A percentile compares a stretch with the other conserved stretches of the same genome.
These are phyloP conservation scores for Apocynum venetum DNA, from an alignment of 257 asterid genomes.

Conservation along the genomic window DNA sequence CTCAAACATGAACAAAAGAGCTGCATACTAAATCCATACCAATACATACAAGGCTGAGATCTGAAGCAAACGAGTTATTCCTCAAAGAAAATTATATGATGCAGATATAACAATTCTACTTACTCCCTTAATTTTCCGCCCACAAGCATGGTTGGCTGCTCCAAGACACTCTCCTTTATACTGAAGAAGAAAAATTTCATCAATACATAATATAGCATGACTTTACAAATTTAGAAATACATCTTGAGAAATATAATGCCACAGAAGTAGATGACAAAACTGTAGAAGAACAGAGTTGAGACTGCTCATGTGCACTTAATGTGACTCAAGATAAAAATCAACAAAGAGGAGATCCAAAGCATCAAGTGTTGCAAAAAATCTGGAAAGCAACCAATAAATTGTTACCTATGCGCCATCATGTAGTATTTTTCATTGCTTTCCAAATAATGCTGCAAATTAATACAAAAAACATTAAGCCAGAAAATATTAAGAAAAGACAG, in stretches of 20 bases:
- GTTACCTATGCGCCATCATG: conserved; percentile 97
- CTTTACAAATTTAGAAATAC: not conserved
- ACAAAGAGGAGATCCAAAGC: not conserved
- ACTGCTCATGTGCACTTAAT: not conserved
- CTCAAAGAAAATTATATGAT: conserved; percentile 1
- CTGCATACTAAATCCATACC: conserved; percentile 5
- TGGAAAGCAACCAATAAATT: conserved; percentile 14
- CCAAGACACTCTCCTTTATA: conserved; percentile 70
- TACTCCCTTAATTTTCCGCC: conserved; percentile 97
- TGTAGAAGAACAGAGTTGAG: not conserved
- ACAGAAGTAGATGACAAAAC: not conserved
- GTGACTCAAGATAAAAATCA: not conserved
- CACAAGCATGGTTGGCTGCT: conserved; percentile 71
- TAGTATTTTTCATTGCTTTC: conserved; percentile 99
- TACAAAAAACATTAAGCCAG: conserved; percentile 19
- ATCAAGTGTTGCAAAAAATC: conserved; percentile 9
- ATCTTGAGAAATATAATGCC: not conserved
- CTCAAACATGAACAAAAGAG: conserved; percentile 19
- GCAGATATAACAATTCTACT: conserved; percentile 30
- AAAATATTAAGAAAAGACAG: conserved; percentile 15
- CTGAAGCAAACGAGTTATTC: not conserved
- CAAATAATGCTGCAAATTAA: conserved; percentile 84
- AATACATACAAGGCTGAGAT: conserved; percentile 10
- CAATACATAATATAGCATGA: not conserved
- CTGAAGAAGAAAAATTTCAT: conserved; percentile 40